Base-by-base conservation (phyloP, 768 basidiomycete genomes). In the Podaxis sp. region DNA sequence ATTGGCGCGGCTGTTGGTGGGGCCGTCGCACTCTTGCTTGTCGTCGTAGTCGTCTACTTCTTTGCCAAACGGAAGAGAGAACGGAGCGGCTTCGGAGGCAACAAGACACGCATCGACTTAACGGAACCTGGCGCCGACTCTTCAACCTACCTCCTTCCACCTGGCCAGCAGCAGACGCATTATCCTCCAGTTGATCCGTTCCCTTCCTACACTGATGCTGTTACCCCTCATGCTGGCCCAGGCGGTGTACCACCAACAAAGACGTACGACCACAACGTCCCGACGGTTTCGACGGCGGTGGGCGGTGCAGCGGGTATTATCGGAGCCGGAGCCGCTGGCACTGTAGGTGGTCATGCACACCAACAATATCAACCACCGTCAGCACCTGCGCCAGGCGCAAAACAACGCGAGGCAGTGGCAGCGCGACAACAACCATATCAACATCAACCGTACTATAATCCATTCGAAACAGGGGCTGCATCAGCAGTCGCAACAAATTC, bases 1-100 rank as follows among this genome's bases (percentile, higher is more conserved):
- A 52, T 65, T 21, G 68, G 64, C 14, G 66, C 59, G 18, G 53
- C 55, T 37, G 61, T 62, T 28, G 68, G 63, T 7, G 66, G 63
- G 2, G 50, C 63, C 42, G 62, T 65, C 14, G 38, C 47, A 35
- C 50, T 64, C 14, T 50, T 61, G 14, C 28, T 64, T 28, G 47
- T 62, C 5, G 47, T 60, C 4, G 59, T 62, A 32, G 36, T 64
- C 36, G 48, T 47, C 32, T 61, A 64, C 14, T 66, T 62, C 59
- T 60, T 48, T 40, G 55, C 61, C 50, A 65, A 61, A 63, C 55
- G 61, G 38, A 63, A 65, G 35, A 63, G 56, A 10, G 40, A 23
- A 18, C 51, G 50, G 38, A 7, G 7, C 5, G 44, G 21, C 16
- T 13, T 38, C n/a, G 46, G 27, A 18, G n/a, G 14, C 25, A 48